Conservation (phyloP, 257 asterid genomes). For the Leonotis leonurus region DNA sequence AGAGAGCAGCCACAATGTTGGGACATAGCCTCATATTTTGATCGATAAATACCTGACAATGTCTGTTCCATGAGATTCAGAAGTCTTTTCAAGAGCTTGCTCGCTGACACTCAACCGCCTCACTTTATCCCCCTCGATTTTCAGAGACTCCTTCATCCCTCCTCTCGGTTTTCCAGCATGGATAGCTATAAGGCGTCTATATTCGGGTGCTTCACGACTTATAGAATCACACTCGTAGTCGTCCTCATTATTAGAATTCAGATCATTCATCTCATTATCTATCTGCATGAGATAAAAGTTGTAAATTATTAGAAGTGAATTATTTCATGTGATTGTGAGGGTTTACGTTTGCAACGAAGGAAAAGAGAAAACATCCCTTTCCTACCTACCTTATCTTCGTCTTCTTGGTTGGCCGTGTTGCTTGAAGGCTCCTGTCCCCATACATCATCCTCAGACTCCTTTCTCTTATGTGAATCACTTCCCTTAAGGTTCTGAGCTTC, state of each 20-base stretch:
- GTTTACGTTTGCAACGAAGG: background rate
- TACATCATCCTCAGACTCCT: conserved; percentile 59
- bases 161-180: conserved; percentile 78
- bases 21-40: background rate
- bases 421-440: conserved; percentile 81
- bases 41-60: conserved; percentile 33
- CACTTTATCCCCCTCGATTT: conserved; percentile 40
- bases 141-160: conserved; percentile 51
- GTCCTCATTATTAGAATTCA: conserved; percentile 26
- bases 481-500: conserved; percentile 45
- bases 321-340: background rate
- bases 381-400: conserved; percentile 37
- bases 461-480: conserved; percentile 27
- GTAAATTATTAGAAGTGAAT: no score
- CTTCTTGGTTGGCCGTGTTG: conserved; percentile 43
- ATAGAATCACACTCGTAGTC: conserved; percentile 45
- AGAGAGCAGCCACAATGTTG: background rate
- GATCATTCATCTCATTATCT: conserved; percentile 23
- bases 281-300: conserved; percentile 19
- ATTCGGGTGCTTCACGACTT: conserved; percentile 38
- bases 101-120: conserved; percentile 76
- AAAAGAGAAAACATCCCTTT: background rate
- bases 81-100: conserved; percentile 67
- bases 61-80: conserved; percentile 29
- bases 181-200: conserved; percentile 64